Conservation (phyloP, 2,329 filamentous ascomycete species). For the Coccinonectria pachysandricola region DNA sequence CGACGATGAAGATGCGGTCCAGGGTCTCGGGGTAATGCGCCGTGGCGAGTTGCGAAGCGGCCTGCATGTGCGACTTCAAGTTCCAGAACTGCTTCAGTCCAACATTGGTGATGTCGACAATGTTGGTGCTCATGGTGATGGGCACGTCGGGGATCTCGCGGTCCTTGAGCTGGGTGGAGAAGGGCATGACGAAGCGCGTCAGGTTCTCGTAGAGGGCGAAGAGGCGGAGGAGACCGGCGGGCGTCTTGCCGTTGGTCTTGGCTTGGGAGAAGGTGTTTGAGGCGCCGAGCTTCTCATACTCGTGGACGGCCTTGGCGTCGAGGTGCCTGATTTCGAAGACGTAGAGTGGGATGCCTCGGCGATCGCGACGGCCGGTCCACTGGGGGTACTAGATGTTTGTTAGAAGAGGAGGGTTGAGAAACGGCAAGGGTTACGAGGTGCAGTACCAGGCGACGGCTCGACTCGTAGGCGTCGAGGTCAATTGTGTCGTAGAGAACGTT, state of each 20-base stretch:
- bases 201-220: constrained; percentile 93
- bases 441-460: constrained; percentile 61
- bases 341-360: constrained; percentile 83
- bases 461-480: constrained; percentile 73
- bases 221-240: constrained; percentile 69
- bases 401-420: background rate
- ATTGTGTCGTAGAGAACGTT: constrained; percentile 77
- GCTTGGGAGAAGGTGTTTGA: constrained; percentile 49
- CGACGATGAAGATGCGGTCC: constrained; percentile 60
- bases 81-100: constrained; percentile 95
- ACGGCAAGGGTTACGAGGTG: background rate
- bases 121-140: constrained; percentile 86
- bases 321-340: constrained; percentile 79
- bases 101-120: constrained; percentile 83
- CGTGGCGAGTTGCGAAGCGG: constrained; percentile 76
- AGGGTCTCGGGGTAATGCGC: constrained; percentile 93
- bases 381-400: constrained; percentile 63
- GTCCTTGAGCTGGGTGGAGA: constrained; percentile 66
- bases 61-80: constrained; percentile 86
- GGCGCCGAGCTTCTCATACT: constrained; percentile 60
- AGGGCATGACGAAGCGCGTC: constrained; percentile 73
- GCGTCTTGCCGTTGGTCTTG: constrained; percentile 54
- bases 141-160: constrained; percentile 69
- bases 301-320: constrained; percentile 68
- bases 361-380: constrained; percentile 87